These are phyloP conservation scores for Xylaria cubensis DNA, from an alignment of 495 filamentous ascomycete species.

Conservation along the genomic window DNA sequence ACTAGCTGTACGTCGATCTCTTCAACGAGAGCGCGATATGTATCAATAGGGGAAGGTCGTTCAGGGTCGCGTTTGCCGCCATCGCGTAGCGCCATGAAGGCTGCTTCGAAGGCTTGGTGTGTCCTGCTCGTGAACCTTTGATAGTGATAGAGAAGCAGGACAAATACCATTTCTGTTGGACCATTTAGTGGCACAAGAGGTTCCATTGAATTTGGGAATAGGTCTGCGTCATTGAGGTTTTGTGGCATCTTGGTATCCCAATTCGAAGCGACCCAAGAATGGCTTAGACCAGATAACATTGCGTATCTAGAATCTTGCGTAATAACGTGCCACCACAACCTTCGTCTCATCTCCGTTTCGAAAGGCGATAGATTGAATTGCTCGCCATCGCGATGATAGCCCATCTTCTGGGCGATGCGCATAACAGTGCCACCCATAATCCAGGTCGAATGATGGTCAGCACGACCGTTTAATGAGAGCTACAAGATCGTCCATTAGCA, in stretches of 20 bases:
- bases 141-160: constrained; percentile 56
- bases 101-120: constrained; percentile 44
- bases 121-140: constrained; percentile 50
- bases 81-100: constrained; percentile 44
- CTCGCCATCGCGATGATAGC: constrained; percentile 58
- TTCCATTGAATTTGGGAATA: constrained; percentile 57
- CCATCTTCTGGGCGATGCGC: constrained; percentile 51
- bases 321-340: constrained; percentile 68
- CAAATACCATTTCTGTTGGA: constrained; percentile 69
- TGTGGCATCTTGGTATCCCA: constrained; percentile 56
- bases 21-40: constrained; percentile 56
- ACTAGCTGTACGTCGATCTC: constrained; percentile 47
- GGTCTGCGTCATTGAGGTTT: constrained; percentile 63
- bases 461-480: constrained; percentile 51
- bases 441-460: constrained; percentile 47
- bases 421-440: constrained; percentile 47
- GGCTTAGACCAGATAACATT: constrained; percentile 66
- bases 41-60: constrained; percentile 33
- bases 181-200: constrained; percentile 56
- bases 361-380: constrained; percentile 61
- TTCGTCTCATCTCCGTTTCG: constrained; percentile 65
- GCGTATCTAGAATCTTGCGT: constrained; percentile 58
- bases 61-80: constrained; percentile 2
- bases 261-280: constrained; percentile 51
- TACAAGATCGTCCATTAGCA: constrained; percentile 23